Percentiles rank a stretch among this genome's conserved stretches.
Evolutionary conservation across 257 asterid species (phyloP).

Genomic region (Penstemon eatonii): DNA sequence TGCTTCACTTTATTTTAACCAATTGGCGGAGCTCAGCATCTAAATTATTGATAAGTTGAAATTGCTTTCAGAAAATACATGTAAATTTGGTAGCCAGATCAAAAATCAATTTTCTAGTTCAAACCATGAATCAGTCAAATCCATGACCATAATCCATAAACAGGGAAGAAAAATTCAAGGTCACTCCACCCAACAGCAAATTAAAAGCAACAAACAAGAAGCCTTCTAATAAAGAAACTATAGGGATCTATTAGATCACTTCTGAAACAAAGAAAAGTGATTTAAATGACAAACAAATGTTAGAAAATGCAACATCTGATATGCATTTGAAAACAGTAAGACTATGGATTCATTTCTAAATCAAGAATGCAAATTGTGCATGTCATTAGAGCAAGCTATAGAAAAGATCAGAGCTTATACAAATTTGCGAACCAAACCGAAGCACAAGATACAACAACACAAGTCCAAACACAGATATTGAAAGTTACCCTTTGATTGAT

Average conservation of each 20-base stretch:
- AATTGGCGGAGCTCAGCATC: too few relatives aligned
- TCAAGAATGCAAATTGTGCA: conserved; percentile 3
- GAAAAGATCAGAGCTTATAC: conserved; percentile 3
- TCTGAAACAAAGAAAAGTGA: too few relatives aligned
- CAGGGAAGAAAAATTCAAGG: not conserved
- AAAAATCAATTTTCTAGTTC: too few relatives aligned
- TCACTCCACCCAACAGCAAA: not conserved
- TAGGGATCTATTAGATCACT: too few relatives aligned
- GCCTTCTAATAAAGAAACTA: not conserved
- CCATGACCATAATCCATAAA: too few relatives aligned
- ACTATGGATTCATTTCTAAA: too few relatives aligned
- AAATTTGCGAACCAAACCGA: conserved; percentile 6
- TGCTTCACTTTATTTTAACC: too few relatives aligned
- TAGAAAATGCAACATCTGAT: not conserved
- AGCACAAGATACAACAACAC: not conserved
- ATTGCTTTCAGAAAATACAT: too few relatives aligned
- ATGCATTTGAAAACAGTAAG: not conserved
- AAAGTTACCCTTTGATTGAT: not conserved
- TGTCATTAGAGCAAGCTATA: not conserved
- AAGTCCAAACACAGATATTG: conserved; percentile 14
- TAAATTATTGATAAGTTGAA: too few relatives aligned
- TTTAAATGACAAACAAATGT: not conserved
- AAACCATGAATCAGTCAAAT: too few relatives aligned
- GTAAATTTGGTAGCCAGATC: too few relatives aligned
- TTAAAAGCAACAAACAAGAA: too few relatives aligned